Evolutionary conservation across 495 filamentous ascomycete genomes (phyloP), one percentile per base, ranked within the genome.

Genomic region (Bacidia rubella): DNA sequence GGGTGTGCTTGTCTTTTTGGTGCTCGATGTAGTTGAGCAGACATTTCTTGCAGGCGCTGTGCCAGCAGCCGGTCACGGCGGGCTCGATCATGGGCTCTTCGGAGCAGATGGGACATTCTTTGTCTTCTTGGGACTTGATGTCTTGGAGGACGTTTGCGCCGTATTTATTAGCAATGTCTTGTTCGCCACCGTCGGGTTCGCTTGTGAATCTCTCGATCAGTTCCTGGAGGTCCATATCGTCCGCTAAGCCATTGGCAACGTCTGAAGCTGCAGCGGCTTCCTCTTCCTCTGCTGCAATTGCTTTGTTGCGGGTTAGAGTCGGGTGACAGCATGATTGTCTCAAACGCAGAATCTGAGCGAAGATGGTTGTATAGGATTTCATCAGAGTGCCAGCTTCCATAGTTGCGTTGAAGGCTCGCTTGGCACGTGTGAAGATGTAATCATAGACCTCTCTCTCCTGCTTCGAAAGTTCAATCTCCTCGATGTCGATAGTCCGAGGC

Each of bases 291-390:
- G 85, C 81, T 2, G 94, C 81, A 22, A 93, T 76, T 2, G 78
- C 77, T 57, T 83, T 85, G 60, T 94, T 90, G 26, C 90, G 80
- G 1, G 90, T 90, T 19, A 98, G 74, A 17, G 86, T 69, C 0
- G 92, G 92, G 66, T 98, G 92, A 57, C 90, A 96, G 65, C 92
- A 98, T 17, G 86, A 86, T 63, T 98, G 92, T 5, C 92, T 81
- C 26, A 98, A 84, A 19, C 92, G 82, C 11, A 97, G 76, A 62
- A 98, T 93, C 65, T 98, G 92, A 1, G 93, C 93, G 59, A 98
- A 93, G 57, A 98, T 95, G 32, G 86, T 93, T 0, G 90, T 93
- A 62, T 87, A 98, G 1, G 88, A 86, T 60, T 95, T 93, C 67
- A 97, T 74, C 12, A 98, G 74, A 0, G 92, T 97, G 12, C 92